Percentiles rank a stretch among this genome's conserved stretches.
Evolutionary conservation across 495 filamentous ascomycete genomes (phyloP).

Genomic region (Penicillium robsamsonii): DNA sequence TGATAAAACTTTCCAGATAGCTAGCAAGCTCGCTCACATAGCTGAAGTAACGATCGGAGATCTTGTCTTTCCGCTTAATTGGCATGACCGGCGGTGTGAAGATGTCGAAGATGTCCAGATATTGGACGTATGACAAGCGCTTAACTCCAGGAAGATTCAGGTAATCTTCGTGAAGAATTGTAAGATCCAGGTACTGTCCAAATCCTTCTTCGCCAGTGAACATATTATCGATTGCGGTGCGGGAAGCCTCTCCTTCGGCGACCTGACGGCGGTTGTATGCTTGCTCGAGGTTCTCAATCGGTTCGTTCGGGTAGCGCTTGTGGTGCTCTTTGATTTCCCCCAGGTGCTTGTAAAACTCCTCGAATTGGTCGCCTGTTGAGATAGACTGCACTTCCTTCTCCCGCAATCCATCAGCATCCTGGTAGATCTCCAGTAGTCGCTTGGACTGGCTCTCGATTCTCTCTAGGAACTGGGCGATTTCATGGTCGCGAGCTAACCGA

Average conservation of each 20-base stretch:
- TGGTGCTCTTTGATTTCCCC: constrained; percentile 81
- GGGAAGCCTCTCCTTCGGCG: constrained; percentile 59
- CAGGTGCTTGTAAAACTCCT: constrained; percentile 87
- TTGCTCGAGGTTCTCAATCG: constrained; percentile 89
- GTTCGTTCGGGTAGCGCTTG: constrained; percentile 87
- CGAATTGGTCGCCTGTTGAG: constrained; percentile 83
- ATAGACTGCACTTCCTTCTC: constrained; percentile 80
- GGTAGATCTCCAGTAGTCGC: constrained; percentile 79
- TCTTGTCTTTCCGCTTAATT: constrained; percentile 75
- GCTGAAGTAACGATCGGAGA: constrained; percentile 85
- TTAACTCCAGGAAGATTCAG: constrained; percentile 84
- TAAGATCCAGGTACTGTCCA: constrained; percentile 87
- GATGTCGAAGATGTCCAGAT: constrained; percentile 81
- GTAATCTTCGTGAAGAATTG: constrained; percentile 77
- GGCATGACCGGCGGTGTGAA: constrained; percentile 70
- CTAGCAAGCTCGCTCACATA: constrained; percentile 76
- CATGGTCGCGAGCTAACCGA: constrained; percentile 81
- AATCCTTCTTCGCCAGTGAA: constrained; percentile 94
- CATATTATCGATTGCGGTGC: constrained; percentile 76
- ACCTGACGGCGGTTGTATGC: constrained; percentile 78
- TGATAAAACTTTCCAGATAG: constrained; percentile 85
- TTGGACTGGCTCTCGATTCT: constrained; percentile 83
- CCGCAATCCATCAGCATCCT: constrained; percentile 67
- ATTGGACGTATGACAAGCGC: constrained; percentile 84
- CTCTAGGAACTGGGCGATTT: constrained; percentile 79